Conservation (phyloP, 495 filamentous ascomycete species). For the Penicillium coprophilum region DNA sequence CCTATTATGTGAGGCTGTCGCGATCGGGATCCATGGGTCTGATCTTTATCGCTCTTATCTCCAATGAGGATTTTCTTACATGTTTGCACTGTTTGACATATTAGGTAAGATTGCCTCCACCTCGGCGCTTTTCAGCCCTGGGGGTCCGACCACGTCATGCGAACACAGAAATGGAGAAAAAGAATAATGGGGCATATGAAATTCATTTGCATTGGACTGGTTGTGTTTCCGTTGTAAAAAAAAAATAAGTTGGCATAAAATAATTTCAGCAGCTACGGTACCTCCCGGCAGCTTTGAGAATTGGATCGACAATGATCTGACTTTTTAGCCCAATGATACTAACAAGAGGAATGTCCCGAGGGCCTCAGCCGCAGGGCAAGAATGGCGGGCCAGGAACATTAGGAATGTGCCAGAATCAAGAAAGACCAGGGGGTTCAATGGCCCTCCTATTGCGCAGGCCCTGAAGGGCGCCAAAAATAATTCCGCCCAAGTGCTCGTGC, state of each 20-base stretch:
- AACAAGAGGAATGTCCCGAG: not conserved
- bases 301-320: not conserved
- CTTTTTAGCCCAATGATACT: constrained; percentile 1
- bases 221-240: too few species aligned
- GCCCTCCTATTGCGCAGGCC: not conserved
- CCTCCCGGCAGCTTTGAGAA: not conserved
- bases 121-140: constrained; percentile 4
- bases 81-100: constrained; percentile 11
- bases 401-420: constrained; percentile 24
- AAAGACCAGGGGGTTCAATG: not conserved
- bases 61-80: not conserved
- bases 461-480: constrained; percentile 6
- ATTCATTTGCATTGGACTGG: not conserved
- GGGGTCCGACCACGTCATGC: constrained; percentile 10
- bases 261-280: not conserved
- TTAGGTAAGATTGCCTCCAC: not conserved
- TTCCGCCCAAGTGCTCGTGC: constrained; percentile 11
- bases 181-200: not conserved
- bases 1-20: not conserved
- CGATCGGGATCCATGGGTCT: not conserved
- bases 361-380: constrained; percentile 6
- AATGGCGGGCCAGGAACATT: constrained; percentile 14
- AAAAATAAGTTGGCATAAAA: too few species aligned
- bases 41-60: not conserved
- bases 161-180: not conserved